These are phyloP conservation scores for Microbotryum silenes-acaulis DNA, from an alignment of 1,284 basidiomycete genomes.

Conservation along the genomic window DNA sequence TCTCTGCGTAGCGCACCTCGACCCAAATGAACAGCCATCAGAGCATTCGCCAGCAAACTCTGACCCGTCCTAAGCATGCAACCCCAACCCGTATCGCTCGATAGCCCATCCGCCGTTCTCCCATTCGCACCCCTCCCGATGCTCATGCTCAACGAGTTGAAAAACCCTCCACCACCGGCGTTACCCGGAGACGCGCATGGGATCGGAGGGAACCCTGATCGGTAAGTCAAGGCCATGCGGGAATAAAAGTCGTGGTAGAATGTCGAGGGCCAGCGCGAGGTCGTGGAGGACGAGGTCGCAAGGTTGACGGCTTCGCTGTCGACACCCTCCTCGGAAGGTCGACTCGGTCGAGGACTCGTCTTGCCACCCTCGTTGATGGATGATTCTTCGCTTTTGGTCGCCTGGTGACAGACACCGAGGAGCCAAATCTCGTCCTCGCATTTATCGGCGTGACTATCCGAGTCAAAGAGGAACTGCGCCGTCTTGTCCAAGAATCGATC, in stretches of 20 bases:
- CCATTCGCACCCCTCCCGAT: conserved; percentile 46
- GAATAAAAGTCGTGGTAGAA: conserved; percentile 89
- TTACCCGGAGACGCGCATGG: conserved; percentile 52
- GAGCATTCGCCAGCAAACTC: conserved; percentile 79
- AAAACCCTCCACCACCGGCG: conserved; percentile 28
- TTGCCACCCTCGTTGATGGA: too few species aligned
- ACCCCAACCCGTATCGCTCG: conserved; percentile 93
- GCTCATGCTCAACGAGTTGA: conserved; percentile 40
- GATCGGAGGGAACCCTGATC: conserved; percentile 78
- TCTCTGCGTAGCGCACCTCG: conserved; percentile 54
- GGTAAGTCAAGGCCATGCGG: conserved; percentile 82
- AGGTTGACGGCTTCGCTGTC: too few species aligned
- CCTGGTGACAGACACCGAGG: conserved; percentile 31
- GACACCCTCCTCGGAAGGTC: too few species aligned
- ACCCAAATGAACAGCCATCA: conserved; percentile 74
- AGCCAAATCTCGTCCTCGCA: conserved; percentile 36
- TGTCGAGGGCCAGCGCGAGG: conserved; percentile 57
- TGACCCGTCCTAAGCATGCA: conserved; percentile 97
- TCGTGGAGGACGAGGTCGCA: background rate
- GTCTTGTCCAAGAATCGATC: conserved; percentile 35
- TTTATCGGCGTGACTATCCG: conserved; percentile 29
- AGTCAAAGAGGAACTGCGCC: conserved; percentile 34
- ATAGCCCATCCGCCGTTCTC: conserved; percentile 60
- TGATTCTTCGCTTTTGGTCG: background rate
- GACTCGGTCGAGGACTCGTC: too few species aligned